Conservation (phyloP, 257 asterid genomes). For the Lycium barbarum region DNA sequence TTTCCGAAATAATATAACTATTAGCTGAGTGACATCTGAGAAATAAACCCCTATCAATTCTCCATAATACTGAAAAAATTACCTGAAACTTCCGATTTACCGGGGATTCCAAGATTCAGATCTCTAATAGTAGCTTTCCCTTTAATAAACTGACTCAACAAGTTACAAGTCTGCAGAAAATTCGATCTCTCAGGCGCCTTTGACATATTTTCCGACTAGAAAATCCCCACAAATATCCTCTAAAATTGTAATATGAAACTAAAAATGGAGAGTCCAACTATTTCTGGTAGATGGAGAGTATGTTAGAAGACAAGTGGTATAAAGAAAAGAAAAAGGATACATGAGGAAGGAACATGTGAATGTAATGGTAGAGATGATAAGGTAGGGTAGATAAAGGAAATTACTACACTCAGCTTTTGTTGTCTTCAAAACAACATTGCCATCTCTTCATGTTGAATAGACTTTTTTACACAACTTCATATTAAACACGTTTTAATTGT, state of each 20-base stretch:
- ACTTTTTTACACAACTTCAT: constrained; percentile 15
- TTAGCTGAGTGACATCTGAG: too few species aligned
- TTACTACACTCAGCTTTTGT: neutral
- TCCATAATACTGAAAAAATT: neutral
- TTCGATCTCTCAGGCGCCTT: constrained; percentile 55
- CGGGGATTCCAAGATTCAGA: constrained; percentile 60
- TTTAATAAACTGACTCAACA: constrained; percentile 66
- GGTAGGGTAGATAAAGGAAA: constrained; percentile 21
- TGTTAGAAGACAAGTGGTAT: neutral
- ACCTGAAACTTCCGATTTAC: constrained; percentile 53
- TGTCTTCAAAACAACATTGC: neutral
- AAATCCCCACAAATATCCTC: neutral
- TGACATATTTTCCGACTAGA: constrained; percentile 32
- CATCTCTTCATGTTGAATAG: neutral
- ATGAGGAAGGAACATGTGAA: constrained; percentile 15
- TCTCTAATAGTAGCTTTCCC: constrained; percentile 59
- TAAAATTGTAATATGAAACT: neutral
- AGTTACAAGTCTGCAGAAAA: constrained; percentile 69
- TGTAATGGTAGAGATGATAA: constrained; percentile 15
- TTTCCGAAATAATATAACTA: too few species aligned
- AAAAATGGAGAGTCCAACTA: neutral
- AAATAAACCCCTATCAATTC: too few species aligned
- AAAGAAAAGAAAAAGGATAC: too few species aligned
- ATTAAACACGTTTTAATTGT: constrained; percentile 28
- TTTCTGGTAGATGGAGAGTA: neutral